Conservation (phyloP, 1,284 basidiomycete genomes). For the Meira miltonrushii region DNA sequence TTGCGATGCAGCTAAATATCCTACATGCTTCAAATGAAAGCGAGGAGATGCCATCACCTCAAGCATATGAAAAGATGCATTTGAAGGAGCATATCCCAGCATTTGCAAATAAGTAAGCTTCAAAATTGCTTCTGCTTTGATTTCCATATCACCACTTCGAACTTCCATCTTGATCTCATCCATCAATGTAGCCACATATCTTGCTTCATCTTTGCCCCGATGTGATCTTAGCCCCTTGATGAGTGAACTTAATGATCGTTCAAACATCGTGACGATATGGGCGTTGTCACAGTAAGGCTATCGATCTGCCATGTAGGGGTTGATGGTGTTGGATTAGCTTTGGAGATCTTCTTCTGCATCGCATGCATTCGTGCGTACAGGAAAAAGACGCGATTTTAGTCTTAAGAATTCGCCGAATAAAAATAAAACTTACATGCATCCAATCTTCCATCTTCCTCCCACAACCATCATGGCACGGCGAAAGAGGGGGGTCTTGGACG, state of each 20-base stretch:
- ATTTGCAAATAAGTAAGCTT: slow-evolving; percentile 97
- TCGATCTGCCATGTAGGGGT: no score
- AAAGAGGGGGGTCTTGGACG: slow-evolving; percentile 6
- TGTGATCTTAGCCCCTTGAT: slow-evolving; percentile 52
- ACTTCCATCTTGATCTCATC: slow-evolving; percentile 82
- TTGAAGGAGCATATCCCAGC: slow-evolving; percentile 62
- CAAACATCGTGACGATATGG: slow-evolving; percentile 37
- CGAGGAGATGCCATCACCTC: slow-evolving; percentile 94
- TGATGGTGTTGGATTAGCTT: no score
- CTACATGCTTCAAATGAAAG: slow-evolving; percentile 87
- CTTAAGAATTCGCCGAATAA: no score
- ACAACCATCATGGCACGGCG: slow-evolving; percentile 8
- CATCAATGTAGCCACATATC: slow-evolving; percentile 55
- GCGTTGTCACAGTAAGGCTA: no score
- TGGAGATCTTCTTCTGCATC: no score
- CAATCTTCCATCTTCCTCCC: not conserved
- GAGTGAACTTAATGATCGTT: slow-evolving; percentile 45
- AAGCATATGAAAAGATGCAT: slow-evolving; percentile 68
- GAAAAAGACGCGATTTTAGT: no score
- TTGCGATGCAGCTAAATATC: slow-evolving; percentile 88
- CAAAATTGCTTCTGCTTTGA: slow-evolving; percentile 89
- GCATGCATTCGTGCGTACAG: no score
- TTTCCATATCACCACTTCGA: slow-evolving; percentile 87
- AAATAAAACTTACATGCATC: no score
- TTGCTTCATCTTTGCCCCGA: slow-evolving; percentile 54